Evolutionary conservation across 2,329 filamentous ascomycete species (phyloP).

Genomic region (Zymoseptoria brevis): DNA sequence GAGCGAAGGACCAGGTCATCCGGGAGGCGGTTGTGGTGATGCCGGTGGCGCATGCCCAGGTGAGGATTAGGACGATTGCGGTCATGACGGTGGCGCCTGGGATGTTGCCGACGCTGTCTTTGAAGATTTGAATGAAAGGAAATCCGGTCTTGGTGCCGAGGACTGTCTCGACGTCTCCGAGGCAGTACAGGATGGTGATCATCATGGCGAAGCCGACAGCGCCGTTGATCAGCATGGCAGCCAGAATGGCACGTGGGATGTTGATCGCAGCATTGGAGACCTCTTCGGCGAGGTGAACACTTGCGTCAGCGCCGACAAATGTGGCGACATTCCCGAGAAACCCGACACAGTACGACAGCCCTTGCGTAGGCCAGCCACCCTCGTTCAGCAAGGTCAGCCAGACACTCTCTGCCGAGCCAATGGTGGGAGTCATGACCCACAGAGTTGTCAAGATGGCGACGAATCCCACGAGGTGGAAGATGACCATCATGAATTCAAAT

Average conservation of each 20-base stretch:
- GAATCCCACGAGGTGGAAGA: conserved; percentile 46
- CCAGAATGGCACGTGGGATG: conserved; percentile 43
- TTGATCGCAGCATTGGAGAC: conserved; percentile 41
- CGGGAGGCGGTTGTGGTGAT: conserved; percentile 35
- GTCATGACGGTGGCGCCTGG: conserved; percentile 42
- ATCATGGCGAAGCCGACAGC: conserved; percentile 40
- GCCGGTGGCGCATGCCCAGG: conserved; percentile 29
- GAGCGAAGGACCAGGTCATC: conserved; percentile 36
- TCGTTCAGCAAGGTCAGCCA: conserved; percentile 26
- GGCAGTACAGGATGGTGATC: conserved; percentile 38
- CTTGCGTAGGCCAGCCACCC: conserved; percentile 30
- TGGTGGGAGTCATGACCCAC: conserved; percentile 22
- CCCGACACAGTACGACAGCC: conserved; percentile 29
- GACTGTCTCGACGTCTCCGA: conserved; percentile 35
- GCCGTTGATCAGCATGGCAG: conserved; percentile 42
- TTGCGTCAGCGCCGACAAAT: conserved; percentile 35
- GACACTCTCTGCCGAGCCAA: conserved; percentile 22
- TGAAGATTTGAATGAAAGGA: conserved; percentile 47
- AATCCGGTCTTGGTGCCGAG: conserved; percentile 39
- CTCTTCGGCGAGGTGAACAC: conserved; percentile 45
- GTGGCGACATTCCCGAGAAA: conserved; percentile 30
- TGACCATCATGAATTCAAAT: conserved; percentile 38
- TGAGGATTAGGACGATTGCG: conserved; percentile 33
- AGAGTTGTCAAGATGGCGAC: conserved; percentile 46
- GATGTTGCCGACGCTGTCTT: conserved; percentile 36